A percentile compares a stretch with the other conserved stretches of the same genome.
Conservation (phyloP, 148 eudicot species). For the Rhododendron vialii region DNA sequence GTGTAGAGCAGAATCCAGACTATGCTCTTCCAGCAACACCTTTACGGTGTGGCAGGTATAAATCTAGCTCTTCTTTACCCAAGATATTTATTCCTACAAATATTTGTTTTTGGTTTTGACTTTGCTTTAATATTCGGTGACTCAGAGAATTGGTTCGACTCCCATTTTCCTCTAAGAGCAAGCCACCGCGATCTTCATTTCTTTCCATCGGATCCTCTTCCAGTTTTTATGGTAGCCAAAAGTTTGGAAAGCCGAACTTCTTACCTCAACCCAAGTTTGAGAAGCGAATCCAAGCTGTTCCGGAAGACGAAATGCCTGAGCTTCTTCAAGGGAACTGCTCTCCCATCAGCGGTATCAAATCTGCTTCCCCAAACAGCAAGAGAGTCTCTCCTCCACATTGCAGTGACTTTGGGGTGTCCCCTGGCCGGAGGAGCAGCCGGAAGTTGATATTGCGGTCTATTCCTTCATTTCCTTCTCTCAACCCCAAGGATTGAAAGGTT, state of each 20-base stretch:
- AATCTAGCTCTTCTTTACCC: not conserved
- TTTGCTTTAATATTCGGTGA: not conserved
- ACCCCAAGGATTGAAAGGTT: conserved; percentile 43
- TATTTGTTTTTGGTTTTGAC: not conserved
- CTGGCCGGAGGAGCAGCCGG: conserved; percentile 59
- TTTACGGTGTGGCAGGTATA: conserved; percentile 46
- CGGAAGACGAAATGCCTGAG: conserved; percentile 62
- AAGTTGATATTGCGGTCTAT: conserved; percentile 80
- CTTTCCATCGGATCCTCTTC: conserved; percentile 37
- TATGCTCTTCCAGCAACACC: conserved; percentile 65
- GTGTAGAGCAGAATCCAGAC: conserved; percentile 39
- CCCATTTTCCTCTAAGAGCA: conserved; percentile 59
- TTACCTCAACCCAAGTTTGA: conserved; percentile 38
- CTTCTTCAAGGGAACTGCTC: conserved; percentile 42
- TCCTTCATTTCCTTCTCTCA: conserved; percentile 82
- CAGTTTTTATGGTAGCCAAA: conserved; percentile 19
- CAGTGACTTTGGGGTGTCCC: conserved; percentile 30
- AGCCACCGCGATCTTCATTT: conserved; percentile 59
- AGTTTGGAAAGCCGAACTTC: conserved; percentile 39
- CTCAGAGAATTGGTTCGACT: conserved; percentile 42
- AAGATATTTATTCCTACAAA: not conserved
- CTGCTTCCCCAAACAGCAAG: conserved; percentile 69
- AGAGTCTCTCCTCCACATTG: conserved; percentile 80
- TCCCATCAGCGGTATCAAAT: conserved; percentile 52
- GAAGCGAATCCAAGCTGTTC: conserved; percentile 27